Conservation (phyloP, 176 grass and related monocot species). For the Oryza punctata region DNA sequence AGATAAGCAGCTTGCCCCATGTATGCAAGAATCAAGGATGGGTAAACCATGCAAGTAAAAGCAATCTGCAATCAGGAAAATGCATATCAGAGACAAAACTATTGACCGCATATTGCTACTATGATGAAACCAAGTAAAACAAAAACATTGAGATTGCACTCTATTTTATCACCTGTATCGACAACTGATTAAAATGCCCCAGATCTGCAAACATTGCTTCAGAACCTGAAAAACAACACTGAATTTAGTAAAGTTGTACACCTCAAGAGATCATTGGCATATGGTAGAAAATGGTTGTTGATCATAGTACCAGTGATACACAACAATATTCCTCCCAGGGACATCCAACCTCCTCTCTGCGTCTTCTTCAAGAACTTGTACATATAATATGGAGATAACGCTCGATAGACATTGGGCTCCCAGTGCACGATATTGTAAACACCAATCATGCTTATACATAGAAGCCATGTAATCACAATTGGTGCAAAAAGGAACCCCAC, state of each 20-base stretch:
- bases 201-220: constrained; percentile 99
- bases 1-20: constrained; percentile 99
- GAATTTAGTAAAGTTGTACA: constrained; percentile 1
- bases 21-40: constrained; percentile 93
- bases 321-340: constrained; percentile 85
- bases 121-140: not conserved
- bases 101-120: not conserved
- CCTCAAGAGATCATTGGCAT: not conserved
- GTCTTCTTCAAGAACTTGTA: constrained; percentile 97
- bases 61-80: constrained; percentile 64
- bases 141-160: not conserved
- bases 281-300: not conserved
- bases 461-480: constrained; percentile 85
- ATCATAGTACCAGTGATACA: constrained; percentile 80
- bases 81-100: constrained; percentile 22
- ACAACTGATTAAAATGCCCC: constrained; percentile 93
- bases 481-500: constrained; percentile 94
- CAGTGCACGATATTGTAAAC: constrained; percentile 90
- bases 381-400: constrained; percentile 97
- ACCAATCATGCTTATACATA: constrained; percentile 92
- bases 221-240: constrained; percentile 67
- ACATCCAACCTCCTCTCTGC: constrained; percentile 96
- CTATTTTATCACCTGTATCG: constrained; percentile 76
- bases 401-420: constrained; percentile 92
- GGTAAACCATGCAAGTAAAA: constrained; percentile 97